Evolutionary conservation across 177 flowering plant species (phyloP).

Genomic region (Telopea speciosissima): DNA sequence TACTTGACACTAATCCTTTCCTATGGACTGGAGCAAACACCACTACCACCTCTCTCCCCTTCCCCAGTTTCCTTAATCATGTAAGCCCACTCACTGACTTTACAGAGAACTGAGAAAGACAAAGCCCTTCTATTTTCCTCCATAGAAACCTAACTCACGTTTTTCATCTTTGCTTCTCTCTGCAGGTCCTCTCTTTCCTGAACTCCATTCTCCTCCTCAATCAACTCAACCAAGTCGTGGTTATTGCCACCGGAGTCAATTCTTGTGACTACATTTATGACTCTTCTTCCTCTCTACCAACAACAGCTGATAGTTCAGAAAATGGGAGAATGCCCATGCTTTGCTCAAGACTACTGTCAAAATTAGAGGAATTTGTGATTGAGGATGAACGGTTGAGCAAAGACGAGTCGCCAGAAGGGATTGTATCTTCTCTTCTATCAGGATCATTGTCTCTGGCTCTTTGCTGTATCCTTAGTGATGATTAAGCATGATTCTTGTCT

Average conservation of each 20-base stretch:
- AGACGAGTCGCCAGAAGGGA: slow-evolving; percentile 29
- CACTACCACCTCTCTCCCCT: slow-evolving; percentile 35
- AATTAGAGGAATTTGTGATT: slow-evolving; percentile 60
- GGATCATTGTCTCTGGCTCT: slow-evolving; percentile 91
- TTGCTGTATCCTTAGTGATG: slow-evolving; percentile 75
- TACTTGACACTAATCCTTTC: slow-evolving; percentile 24
- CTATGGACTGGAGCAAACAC: slow-evolving; percentile 73
- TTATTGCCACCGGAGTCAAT: slow-evolving; percentile 78
- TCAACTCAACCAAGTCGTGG: slow-evolving; percentile 86
- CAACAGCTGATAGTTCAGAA: slow-evolving; percentile 21
- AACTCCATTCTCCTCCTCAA: slow-evolving; percentile 70
- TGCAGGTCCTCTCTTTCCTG: slow-evolving; percentile 73
- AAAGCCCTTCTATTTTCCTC: neutral
- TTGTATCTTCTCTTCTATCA: slow-evolving; percentile 57
- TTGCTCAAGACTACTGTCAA: slow-evolving; percentile 44
- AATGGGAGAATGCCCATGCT: slow-evolving; percentile 45
- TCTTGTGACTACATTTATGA: slow-evolving; percentile 77
- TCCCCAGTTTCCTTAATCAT: slow-evolving; percentile 64
- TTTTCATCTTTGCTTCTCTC: neutral
- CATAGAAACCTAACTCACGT: neutral
- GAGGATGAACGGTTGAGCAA: slow-evolving; percentile 47
- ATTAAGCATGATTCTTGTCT: neutral
- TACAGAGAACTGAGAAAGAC: too few relatives aligned
- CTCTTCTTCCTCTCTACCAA: slow-evolving; percentile 36
- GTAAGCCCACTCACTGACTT: slow-evolving; percentile 30